Conservation (phyloP, 1,284 basidiomycete species). For the Meripilus lineatus region DNA sequence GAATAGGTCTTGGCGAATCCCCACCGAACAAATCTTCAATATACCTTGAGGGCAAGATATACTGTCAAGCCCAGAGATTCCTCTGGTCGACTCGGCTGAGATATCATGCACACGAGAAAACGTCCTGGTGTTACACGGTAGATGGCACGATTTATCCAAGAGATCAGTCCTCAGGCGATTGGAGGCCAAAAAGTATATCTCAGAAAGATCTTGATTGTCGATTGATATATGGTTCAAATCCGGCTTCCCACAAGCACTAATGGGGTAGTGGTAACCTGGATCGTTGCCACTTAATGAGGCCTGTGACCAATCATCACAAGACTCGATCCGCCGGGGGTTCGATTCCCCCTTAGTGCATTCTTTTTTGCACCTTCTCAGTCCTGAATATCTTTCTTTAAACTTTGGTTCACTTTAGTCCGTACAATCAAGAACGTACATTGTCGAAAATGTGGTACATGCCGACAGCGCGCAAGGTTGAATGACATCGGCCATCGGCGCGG, state of each 20-base stretch:
- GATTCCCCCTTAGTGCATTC: neutral
- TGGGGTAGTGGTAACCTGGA: conserved; percentile 12
- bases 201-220: neutral
- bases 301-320: no score
- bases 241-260: conserved; percentile 11
- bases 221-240: neutral
- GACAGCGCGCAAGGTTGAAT: neutral
- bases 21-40: no score
- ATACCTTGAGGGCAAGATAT: no score
- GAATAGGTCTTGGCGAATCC: no score
- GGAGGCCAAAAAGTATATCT: neutral
- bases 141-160: neutral
- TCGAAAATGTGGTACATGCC: neutral
- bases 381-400: neutral
- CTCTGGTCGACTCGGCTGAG: no score
- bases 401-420: neutral
- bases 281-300: conserved; percentile 9
- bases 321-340: neutral
- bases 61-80: no score
- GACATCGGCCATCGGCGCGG: no score
- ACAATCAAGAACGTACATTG: no score
- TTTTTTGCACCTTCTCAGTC: neutral
- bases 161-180: neutral
- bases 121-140: neutral
- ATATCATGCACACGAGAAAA: no score